Percentiles rank a stretch among this genome's conserved stretches.
Conservation (phyloP, 208 protist species). For the Strigomonas culicis region DNA sequence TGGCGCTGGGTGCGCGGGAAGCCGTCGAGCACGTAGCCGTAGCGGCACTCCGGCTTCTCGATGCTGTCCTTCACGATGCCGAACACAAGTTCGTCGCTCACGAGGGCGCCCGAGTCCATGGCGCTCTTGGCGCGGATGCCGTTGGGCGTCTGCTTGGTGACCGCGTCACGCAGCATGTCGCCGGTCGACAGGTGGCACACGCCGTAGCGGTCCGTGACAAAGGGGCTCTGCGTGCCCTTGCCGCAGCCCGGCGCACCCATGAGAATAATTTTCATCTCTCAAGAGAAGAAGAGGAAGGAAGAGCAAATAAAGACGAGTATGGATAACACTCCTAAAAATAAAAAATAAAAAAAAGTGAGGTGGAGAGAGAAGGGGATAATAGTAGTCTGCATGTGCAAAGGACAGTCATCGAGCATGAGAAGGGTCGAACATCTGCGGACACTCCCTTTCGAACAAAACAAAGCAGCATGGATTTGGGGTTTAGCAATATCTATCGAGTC, state of each 20-base stretch:
- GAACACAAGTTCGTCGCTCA: conserved; percentile 92
- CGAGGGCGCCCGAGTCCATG: conserved; percentile 82
- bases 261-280: conserved; percentile 85
- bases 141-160: conserved; percentile 61
- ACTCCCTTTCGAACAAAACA: too few species aligned
- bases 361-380: conserved; percentile 7
- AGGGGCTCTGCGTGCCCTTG: conserved; percentile 93
- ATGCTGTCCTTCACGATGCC: conserved; percentile 89
- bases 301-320: background rate
- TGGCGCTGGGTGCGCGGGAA: conserved; percentile 93
- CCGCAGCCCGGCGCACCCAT: conserved; percentile 91
- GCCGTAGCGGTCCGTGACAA: conserved; percentile 88
- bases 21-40: conserved; percentile 95
- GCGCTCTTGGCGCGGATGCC: conserved; percentile 61
- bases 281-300: background rate
- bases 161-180: conserved; percentile 90
- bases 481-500: too few species aligned
- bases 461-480: background rate
- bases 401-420: too few species aligned
- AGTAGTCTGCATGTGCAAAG: too few species aligned
- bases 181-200: conserved; percentile 93
- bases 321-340: background rate
- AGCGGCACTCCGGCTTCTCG: conserved; percentile 67
- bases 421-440: too few species aligned
- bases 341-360: background rate